Evolutionary conservation across 768 basidiomycete species (phyloP).

Genomic region (Russula virescens): DNA sequence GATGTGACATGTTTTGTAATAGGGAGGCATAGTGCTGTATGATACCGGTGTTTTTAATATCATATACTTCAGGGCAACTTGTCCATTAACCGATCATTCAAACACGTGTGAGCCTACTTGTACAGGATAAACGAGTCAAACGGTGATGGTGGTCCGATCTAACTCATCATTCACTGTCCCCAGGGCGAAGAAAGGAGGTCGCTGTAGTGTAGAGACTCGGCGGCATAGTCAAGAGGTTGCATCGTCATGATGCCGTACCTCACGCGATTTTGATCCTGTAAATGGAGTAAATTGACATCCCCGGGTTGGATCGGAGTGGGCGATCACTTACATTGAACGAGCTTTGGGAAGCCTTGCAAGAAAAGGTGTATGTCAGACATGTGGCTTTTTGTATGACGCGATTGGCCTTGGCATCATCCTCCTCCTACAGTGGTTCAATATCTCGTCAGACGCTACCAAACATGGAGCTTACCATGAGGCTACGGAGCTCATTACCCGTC

Average conservation of each 20-base stretch:
- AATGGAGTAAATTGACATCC: constrained; percentile 1
- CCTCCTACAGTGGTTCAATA: constrained; percentile 39
- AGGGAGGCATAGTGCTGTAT: neutral
- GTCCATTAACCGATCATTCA: neutral
- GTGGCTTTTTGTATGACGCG: constrained; percentile 55
- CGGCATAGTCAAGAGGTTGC: constrained; percentile 57
- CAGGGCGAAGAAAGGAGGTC: constrained; percentile 57
- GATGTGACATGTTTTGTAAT: neutral
- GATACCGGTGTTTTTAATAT: constrained; percentile 4
- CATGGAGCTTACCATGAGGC: constrained; percentile 51
- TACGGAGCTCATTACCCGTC: constrained; percentile 68
- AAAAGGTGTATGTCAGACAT: constrained; percentile 73
- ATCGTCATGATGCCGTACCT: constrained; percentile 78
- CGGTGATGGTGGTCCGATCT: neutral
- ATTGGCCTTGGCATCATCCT: constrained; percentile 53
- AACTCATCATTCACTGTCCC: constrained; percentile 34
- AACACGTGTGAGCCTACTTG: neutral
- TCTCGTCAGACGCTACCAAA: neutral
- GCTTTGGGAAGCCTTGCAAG: constrained; percentile 82
- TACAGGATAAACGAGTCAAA: constrained; percentile 1
- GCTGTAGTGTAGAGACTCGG: constrained; percentile 53
- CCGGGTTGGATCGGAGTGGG: neutral
- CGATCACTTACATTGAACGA: constrained; percentile 63
- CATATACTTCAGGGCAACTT: neutral
- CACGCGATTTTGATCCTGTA: constrained; percentile 72